Evolutionary conservation across 2,329 filamentous ascomycete genomes (phyloP).

Genomic region (Fusarium decemcellulare): DNA sequence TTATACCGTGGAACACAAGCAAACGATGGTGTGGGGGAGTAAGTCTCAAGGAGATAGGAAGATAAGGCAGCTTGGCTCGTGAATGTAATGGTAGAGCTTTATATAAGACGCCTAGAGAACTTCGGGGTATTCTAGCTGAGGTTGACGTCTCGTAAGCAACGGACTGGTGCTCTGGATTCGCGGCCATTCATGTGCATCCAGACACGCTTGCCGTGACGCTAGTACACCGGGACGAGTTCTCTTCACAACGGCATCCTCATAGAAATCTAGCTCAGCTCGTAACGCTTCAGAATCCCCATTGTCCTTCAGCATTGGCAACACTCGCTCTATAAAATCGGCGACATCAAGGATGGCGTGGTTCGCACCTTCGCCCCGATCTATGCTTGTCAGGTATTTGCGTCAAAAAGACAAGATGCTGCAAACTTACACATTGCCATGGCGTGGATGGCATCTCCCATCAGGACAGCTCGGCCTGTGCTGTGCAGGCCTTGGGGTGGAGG

Average conservation of each 20-base stretch:
- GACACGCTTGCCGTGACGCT: slow-evolving; percentile 65
- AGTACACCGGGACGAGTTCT: slow-evolving; percentile 63
- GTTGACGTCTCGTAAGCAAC: slow-evolving; percentile 56
- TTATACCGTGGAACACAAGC: too few species aligned
- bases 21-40: too few species aligned
- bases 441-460: slow-evolving; percentile 70
- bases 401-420: accelerated
- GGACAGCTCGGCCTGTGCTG: slow-evolving; percentile 56
- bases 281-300: slow-evolving; percentile 18
- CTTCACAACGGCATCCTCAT: slow-evolving; percentile 60
- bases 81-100: background rate
- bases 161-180: slow-evolving; percentile 56
- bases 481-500: slow-evolving; percentile 55
- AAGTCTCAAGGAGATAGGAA: too few species aligned
- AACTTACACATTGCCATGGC: slow-evolving; percentile 72
- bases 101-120: background rate
- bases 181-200: slow-evolving; percentile 68
- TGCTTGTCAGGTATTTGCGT: accelerated
- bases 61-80: too few species aligned
- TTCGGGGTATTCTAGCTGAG: slow-evolving; percentile 33
- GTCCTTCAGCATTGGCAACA: slow-evolving; percentile 39
- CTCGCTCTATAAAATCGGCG: slow-evolving; percentile 56
- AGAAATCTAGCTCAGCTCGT: slow-evolving; percentile 52
- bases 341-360: slow-evolving; percentile 71
- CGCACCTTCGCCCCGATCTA: slow-evolving; percentile 70